Conservation (phyloP, 129 eudicot genomes). For the Pittosporum tobira region DNA sequence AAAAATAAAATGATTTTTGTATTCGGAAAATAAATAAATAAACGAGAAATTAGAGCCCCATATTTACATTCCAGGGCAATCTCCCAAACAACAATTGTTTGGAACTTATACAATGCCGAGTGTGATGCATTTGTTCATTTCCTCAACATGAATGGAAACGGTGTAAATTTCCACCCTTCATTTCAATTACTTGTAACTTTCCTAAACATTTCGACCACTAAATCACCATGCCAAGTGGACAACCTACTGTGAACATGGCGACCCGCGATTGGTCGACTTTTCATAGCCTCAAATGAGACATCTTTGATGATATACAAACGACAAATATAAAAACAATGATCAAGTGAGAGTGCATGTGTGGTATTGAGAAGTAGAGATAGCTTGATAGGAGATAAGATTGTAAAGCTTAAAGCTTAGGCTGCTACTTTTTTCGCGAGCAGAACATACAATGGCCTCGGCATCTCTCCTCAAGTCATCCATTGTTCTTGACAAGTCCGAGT, state of each 20-base stretch:
- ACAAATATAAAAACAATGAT: slow-evolving; percentile 39
- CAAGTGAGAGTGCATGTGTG: slow-evolving; percentile 32
- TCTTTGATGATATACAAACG: slow-evolving; percentile 24
- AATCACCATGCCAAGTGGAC: slow-evolving; percentile 33
- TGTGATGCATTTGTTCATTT: slow-evolving; percentile 12
- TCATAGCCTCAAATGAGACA: slow-evolving; percentile 60
- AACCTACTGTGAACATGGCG: slow-evolving; percentile 48
- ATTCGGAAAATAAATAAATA: no score
- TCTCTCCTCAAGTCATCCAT: slow-evolving; percentile 64
- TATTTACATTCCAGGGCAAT: slow-evolving; percentile 16
- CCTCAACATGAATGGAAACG: not conserved
- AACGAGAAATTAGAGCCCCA: slow-evolving; percentile 26
- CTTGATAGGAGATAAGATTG: slow-evolving; percentile 46
- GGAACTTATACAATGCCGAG: not conserved
- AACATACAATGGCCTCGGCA: slow-evolving; percentile 59
- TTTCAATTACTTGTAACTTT: not conserved
- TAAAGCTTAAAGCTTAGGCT: no score
- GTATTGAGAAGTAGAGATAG: slow-evolving; percentile 40
- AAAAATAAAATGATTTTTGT: no score
- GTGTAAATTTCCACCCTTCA: not conserved
- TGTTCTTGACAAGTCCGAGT: slow-evolving; percentile 70
- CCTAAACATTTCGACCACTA: slow-evolving; percentile 25
- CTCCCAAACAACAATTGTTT: slow-evolving; percentile 10
- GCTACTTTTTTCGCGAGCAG: slow-evolving; percentile 5
- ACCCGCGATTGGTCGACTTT: slow-evolving; percentile 28